Percentiles rank a stretch among this genome's conserved stretches.
Evolutionary conservation across 1,139 yeast genomes (phyloP).

Genomic region (Blastobotrys capitulatus): DNA sequence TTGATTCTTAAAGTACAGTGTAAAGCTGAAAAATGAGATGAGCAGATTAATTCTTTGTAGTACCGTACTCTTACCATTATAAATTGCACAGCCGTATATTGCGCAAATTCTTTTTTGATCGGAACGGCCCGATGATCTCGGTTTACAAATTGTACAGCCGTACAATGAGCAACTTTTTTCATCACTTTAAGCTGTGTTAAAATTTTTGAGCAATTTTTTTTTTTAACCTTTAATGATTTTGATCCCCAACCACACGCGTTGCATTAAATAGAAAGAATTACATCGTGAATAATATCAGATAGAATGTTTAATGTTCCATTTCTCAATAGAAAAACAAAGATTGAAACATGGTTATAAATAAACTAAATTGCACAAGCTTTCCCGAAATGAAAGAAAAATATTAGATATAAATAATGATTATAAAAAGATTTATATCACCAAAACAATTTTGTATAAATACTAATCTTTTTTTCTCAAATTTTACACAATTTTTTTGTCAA

Average conservation of each 20-base stretch:
- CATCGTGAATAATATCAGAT: no score
- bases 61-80: background rate
- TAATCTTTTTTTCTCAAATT: background rate
- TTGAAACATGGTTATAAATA: no score
- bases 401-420: no score
- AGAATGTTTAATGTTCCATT: no score
- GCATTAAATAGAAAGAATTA: no score
- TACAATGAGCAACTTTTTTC: background rate
- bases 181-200: background rate
- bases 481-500: background rate
- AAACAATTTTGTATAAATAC: background rate
- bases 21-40: no score
- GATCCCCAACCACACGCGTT: background rate
- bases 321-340: no score
- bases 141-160: background rate
- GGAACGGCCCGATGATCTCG: no score
- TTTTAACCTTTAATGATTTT: background rate
- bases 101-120: background rate
- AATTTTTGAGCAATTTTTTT: background rate
- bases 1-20: no score
- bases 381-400: no score
- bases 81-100: background rate
- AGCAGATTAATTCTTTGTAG: no score
- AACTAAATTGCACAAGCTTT: no score
- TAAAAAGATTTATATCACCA: background rate